These are phyloP conservation scores for Trichoderma parareesei DNA, from an alignment of 495 filamentous ascomycete genomes.

Conservation along the genomic window DNA sequence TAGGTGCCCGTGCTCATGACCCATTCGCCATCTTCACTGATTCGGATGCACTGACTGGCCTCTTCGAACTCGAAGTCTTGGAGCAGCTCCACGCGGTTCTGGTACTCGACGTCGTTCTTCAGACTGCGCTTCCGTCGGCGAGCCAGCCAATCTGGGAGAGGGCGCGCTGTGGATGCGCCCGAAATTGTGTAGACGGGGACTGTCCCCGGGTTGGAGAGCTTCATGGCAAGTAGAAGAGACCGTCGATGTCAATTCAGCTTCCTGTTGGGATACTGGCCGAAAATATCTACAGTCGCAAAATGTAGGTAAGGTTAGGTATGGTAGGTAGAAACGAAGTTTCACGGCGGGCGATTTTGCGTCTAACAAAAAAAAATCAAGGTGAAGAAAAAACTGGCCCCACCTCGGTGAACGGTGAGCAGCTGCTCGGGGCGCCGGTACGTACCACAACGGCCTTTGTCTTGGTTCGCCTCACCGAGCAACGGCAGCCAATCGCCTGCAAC, in stretches of 20 bases:
- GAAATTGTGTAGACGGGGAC: slow-evolving; percentile 96
- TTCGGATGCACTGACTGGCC: slow-evolving; percentile 83
- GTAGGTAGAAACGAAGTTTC: not conserved
- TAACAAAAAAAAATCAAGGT: slow-evolving; percentile 12
- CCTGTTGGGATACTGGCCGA: not conserved
- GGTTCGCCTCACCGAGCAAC: not conserved
- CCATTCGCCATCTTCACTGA: slow-evolving; percentile 96
- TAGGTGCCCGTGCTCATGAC: slow-evolving; percentile 92
- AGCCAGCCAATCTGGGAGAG: slow-evolving; percentile 91
- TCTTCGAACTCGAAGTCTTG: slow-evolving; percentile 99
- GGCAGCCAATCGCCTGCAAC: not conserved
- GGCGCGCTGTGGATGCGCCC: slow-evolving; percentile 80
- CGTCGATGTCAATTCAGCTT: not conserved
- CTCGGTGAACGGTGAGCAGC: not conserved
- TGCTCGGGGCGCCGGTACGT: too few species aligned
- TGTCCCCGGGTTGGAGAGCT: slow-evolving; percentile 76
- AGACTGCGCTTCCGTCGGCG: slow-evolving; percentile 85
- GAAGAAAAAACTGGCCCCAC: slow-evolving; percentile 11
- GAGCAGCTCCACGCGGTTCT: slow-evolving; percentile 86
- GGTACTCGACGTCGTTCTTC: slow-evolving; percentile 87
- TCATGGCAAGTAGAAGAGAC: slow-evolving; percentile 48
- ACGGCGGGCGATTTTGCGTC: not conserved
- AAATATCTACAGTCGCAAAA: slow-evolving; percentile 8
- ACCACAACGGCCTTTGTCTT: not conserved
- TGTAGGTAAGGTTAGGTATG: too few species aligned